Evolutionary conservation across 345 rosid species (phyloP).

Genomic region (Syzygium jambos): DNA sequence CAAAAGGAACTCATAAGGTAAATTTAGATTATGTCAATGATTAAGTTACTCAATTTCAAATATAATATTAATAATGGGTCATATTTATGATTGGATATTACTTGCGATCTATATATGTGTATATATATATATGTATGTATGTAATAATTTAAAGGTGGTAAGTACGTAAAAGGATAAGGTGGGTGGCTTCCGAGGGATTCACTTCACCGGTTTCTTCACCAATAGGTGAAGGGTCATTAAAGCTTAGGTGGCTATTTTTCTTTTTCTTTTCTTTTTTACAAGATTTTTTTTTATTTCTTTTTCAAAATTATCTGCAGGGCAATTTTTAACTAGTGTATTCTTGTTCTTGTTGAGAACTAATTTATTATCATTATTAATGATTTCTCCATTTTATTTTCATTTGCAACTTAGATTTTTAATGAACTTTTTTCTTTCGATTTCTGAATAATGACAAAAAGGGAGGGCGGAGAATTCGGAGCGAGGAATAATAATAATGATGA

Average conservation of each 20-base stretch:
- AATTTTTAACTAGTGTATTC: background rate
- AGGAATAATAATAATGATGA: background rate
- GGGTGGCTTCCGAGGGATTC: background rate
- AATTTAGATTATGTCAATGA: background rate
- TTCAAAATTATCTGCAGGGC: background rate
- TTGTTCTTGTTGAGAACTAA: background rate
- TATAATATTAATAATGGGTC: background rate
- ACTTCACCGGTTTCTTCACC: background rate
- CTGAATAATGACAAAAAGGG: background rate
- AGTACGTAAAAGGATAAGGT: background rate
- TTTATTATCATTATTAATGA: background rate
- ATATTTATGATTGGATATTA: background rate
- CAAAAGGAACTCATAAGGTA: constrained; percentile 28
- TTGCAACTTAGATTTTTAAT: background rate
- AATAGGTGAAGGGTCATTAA: constrained; percentile 1
- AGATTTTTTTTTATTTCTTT: background rate
- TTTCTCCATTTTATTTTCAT: background rate
- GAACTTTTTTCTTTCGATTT: background rate
- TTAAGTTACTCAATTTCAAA: background rate
- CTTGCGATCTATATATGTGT: background rate
- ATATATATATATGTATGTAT: too few species aligned
- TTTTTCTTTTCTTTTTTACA: background rate
- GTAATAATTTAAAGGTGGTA: background rate
- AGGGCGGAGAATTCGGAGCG: background rate
- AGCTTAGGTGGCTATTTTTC: background rate